These are phyloP conservation scores for Parachaetomium inaequale DNA, from an alignment of 495 filamentous ascomycete species.

Conservation along the genomic window DNA sequence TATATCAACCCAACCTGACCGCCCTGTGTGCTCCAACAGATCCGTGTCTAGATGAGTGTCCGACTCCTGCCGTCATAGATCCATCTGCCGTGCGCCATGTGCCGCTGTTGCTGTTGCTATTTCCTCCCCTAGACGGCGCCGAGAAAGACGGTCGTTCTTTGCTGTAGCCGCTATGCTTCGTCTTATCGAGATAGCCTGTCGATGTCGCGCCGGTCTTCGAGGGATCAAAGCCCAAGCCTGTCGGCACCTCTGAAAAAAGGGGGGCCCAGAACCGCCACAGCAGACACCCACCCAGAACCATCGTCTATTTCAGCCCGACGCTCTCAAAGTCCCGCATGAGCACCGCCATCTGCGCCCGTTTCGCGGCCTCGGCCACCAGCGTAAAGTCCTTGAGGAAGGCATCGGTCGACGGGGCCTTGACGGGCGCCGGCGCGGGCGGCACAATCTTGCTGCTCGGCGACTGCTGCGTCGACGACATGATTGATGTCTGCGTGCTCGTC, in stretches of 20 bases:
- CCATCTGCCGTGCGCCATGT: background rate
- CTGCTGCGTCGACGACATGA: constrained; percentile 27
- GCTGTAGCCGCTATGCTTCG: too few relatives aligned
- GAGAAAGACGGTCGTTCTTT: too few relatives aligned
- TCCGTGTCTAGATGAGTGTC: background rate
- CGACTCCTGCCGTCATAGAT: too few relatives aligned
- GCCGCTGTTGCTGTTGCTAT: background rate
- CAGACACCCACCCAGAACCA: background rate
- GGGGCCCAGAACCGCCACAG: background rate
- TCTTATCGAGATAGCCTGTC: too few relatives aligned
- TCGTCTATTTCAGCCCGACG: constrained; percentile 49
- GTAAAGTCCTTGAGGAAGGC: constrained; percentile 73
- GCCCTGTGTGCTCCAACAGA: background rate
- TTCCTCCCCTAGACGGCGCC: background rate
- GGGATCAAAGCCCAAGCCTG: background rate
- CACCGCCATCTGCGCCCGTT: constrained; percentile 83
- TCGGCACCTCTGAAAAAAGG: background rate
- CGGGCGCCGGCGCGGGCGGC: constrained; percentile 33
- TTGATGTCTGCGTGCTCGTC: constrained; percentile 29
- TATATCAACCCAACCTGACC: background rate
- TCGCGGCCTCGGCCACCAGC: constrained; percentile 90
- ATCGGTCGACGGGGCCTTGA: constrained; percentile 49
- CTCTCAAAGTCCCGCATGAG: constrained; percentile 80
- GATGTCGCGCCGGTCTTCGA: too few relatives aligned
- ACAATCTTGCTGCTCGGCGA: constrained; percentile 26